A percentile compares a stretch with the other conserved stretches of the same genome.
Evolutionary conservation across 1,139 yeast species (phyloP).

Genomic region (Spathaspora sp.): DNA sequence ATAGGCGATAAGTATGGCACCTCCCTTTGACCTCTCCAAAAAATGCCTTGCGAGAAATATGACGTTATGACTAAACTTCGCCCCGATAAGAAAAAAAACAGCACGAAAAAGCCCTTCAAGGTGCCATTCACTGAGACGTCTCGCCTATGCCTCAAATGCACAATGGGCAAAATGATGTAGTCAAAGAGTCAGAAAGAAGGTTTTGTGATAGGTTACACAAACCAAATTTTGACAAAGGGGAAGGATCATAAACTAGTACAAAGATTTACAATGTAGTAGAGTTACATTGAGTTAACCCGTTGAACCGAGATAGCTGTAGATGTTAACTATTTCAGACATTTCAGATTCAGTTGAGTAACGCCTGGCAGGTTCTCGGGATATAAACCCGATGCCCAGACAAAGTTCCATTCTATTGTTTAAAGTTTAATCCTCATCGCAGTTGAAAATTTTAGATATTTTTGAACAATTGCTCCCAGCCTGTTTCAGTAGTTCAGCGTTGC

Average conservation of each 20-base stretch:
- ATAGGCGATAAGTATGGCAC: not conserved
- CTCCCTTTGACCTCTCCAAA: not conserved
- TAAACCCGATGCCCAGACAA: too few species aligned
- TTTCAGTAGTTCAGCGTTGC: not conserved
- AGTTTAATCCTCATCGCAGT: not conserved
- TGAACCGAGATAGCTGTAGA: not conserved
- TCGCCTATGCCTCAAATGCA: slow-evolving; percentile 1
- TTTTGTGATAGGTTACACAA: not conserved
- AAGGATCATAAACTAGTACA: not conserved
- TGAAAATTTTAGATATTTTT: not conserved
- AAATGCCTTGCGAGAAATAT: not conserved
- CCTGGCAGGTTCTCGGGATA: not conserved
- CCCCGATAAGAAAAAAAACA: slow-evolving; percentile 1
- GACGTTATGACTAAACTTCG: not conserved
- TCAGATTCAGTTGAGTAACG: not conserved
- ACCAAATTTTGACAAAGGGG: not conserved
- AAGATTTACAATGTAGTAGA: not conserved
- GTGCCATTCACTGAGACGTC: slow-evolving; percentile 1
- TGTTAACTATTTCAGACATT: not conserved
- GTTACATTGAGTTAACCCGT: not conserved
- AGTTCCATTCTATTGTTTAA: too few species aligned
- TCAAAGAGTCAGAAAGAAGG: not conserved
- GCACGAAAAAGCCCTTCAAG: not conserved
- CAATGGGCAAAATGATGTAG: not conserved
- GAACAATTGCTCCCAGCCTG: not conserved